A percentile compares a stretch with the other conserved stretches of the same genome.
Conservation (phyloP, 1,139 yeast genomes). For the Pichia sp. region DNA sequence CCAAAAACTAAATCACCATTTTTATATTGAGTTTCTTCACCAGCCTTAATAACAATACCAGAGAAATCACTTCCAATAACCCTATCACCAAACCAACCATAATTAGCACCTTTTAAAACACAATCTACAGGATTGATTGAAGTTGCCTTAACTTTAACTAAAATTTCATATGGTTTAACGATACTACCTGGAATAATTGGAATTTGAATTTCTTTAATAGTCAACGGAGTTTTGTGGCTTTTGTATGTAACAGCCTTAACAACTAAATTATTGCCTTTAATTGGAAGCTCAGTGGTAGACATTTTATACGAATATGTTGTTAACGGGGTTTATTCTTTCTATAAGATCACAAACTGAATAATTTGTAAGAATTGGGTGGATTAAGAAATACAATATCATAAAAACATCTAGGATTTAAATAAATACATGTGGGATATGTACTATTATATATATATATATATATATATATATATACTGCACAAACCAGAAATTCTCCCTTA, state of each 20-base stretch:
- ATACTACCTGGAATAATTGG: constrained; percentile 14
- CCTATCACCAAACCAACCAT: constrained; percentile 30
- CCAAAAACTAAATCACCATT: constrained; percentile 69
- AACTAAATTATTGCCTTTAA: constrained; percentile 8
- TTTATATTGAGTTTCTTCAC: constrained; percentile 34
- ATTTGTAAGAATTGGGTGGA: no score
- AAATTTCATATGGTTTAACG: constrained; percentile 39
- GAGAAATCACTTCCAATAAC: constrained; percentile 68
- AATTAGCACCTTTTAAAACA: constrained; percentile 31
- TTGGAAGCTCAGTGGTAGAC: constrained; percentile 4
- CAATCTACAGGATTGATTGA: constrained; percentile 67
- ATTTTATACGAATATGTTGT: no score
- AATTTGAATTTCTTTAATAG: constrained; percentile 12
- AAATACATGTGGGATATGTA: no score
- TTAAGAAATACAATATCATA: no score
- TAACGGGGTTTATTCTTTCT: no score
- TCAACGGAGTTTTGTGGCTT: constrained; percentile 17
- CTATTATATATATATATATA: no score
- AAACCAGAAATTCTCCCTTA: no score
- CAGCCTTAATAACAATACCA: constrained; percentile 59
- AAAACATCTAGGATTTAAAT: no score
- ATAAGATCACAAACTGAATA: no score
- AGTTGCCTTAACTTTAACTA: constrained; percentile 54
- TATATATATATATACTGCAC: no score
- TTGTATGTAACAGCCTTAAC: constrained; percentile 18